Base-by-base conservation (phyloP, 192 early-diverging fungal genomes). In the Linnemannia exigua region DNA sequence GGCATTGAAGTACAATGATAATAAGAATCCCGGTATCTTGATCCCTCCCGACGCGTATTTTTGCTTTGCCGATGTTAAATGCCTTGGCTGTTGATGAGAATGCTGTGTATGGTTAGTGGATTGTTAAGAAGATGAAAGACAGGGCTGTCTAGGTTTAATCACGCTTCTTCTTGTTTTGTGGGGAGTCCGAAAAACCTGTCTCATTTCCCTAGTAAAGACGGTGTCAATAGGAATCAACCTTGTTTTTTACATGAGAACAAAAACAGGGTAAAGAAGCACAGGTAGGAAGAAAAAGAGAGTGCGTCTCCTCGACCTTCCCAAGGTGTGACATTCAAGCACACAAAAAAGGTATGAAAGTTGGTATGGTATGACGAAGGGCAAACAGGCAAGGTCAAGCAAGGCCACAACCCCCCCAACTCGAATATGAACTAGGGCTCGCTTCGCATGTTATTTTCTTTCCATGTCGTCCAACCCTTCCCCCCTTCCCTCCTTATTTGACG, bases 41-140 rank as follows among this genome's bases (percentile, higher is more conserved):
- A 66, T 66, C 52, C 38, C 25, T 74, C 58, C 74, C 58, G 58
- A 66, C 35, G 38, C 74, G 36, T 75, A 22, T 74, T 54, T 37
- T n/a, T 74, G 28, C 15, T 63, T 31, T 63, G 41, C 28, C 8
- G 58, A 2, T 58, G 54, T n/a, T 11, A n/a, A 22, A 22, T n/a
- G 54, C n/a, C n/a, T 20, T 54, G 20, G 6, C 11, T 58, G 54
- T n/a, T 58, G 5, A n/a, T 58, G n/a, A n/a, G n/a, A n/a, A n/a
- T n/a, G n/a, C n/a, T n/a, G n/a, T n/a, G n/a, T n/a, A n/a, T n/a
- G n/a, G n/a, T n/a, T n/a, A 9, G 20, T 28, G 54, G 8, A 5
- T 25, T 58, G 54, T 11, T 58, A 58, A 33, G 12, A 25, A 0
- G 12, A 14, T 15, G 28, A 63, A 22, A 31, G 12, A 28, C 15